Evolutionary conservation across 2,329 filamentous ascomycete species (phyloP).

Genomic region (Alternaria viburni): DNA sequence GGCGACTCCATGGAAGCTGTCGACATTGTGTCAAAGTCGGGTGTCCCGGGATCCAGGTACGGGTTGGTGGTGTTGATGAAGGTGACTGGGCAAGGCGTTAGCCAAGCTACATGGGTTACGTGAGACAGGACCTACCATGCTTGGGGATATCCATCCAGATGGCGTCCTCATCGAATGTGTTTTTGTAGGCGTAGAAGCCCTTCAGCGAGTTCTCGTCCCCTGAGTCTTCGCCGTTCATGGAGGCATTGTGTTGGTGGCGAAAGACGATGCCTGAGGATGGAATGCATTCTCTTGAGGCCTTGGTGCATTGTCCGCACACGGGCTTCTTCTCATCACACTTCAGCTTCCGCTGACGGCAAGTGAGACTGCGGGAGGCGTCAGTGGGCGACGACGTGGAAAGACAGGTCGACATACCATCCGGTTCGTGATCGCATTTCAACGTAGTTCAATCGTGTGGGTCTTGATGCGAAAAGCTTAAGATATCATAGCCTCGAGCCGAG

Average conservation of each 20-base stretch:
- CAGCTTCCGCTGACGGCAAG: constrained; percentile 66
- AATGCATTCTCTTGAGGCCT: constrained; percentile 65
- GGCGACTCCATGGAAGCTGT: constrained; percentile 42
- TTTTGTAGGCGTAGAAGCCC: constrained; percentile 70
- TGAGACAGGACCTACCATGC: constrained; percentile 53
- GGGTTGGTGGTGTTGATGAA: constrained; percentile 69
- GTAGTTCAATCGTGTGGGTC: constrained; percentile 21
- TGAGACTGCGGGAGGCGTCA: constrained; percentile 43
- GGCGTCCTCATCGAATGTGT: constrained; percentile 66
- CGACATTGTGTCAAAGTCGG: constrained; percentile 44
- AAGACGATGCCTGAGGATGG: constrained; percentile 69
- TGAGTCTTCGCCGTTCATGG: constrained; percentile 63
- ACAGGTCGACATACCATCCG: constrained; percentile 43
- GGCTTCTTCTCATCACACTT: constrained; percentile 70
- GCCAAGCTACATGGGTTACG: not conserved
- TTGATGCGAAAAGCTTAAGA: constrained; percentile 13
- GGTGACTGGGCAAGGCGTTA: constrained; percentile 54
- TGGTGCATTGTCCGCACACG: constrained; percentile 65
- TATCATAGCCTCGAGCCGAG: constrained; percentile 26
- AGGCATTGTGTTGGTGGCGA: constrained; percentile 72
- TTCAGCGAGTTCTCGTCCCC: constrained; percentile 58
- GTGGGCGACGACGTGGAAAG: constrained; percentile 4
- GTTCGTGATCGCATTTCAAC: constrained; percentile 48
- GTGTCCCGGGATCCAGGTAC: constrained; percentile 58
- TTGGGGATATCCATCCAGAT: constrained; percentile 69